Percentiles rank a stretch among this genome's conserved stretches.
These are phyloP conservation scores for Xanthoceras sorbifolium DNA, from an alignment of 345 rosid species.

Conservation along the genomic window DNA sequence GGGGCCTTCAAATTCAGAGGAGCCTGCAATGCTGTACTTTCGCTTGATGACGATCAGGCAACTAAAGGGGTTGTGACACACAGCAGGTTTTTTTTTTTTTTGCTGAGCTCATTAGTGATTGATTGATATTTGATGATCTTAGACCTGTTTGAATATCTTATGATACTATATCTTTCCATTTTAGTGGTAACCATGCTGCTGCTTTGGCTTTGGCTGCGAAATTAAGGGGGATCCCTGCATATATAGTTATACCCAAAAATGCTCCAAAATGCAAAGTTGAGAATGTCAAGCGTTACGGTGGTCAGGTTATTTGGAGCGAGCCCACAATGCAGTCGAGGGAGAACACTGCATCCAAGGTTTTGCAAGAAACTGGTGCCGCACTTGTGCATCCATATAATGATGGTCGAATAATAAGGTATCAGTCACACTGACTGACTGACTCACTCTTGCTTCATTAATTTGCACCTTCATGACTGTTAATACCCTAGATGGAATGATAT, in stretches of 20 bases:
- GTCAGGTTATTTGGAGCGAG: constrained; percentile 77
- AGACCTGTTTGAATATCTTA: constrained; percentile 5
- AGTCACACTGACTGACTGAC: background rate
- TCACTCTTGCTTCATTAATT: background rate
- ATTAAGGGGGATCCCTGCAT: constrained; percentile 66
- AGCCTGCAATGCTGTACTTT: constrained; percentile 81
- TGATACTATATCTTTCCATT: constrained; percentile 24
- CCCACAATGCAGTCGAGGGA: constrained; percentile 69
- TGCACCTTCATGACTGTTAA: background rate
- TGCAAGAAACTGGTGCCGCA: constrained; percentile 76
- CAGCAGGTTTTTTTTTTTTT: constrained; percentile 90
- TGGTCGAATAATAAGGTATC: constrained; percentile 69
- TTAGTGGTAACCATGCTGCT: constrained; percentile 96
- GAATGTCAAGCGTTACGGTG: constrained; percentile 81
- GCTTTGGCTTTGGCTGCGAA: constrained; percentile 93
- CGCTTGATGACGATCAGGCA: constrained; percentile 64
- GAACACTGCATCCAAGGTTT: constrained; percentile 52
- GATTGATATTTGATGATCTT: background rate
- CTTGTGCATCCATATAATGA: constrained; percentile 85
- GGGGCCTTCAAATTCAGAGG: constrained; percentile 98
- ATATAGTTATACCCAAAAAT: constrained; percentile 75
- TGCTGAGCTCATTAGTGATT: too few relatives aligned
- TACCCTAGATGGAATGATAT: background rate
- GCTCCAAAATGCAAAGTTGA: constrained; percentile 92
- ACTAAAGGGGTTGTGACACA: constrained; percentile 89